Evolutionary conservation across 257 asterid species (phyloP).

Genomic region (Voacanga thouarsii): DNA sequence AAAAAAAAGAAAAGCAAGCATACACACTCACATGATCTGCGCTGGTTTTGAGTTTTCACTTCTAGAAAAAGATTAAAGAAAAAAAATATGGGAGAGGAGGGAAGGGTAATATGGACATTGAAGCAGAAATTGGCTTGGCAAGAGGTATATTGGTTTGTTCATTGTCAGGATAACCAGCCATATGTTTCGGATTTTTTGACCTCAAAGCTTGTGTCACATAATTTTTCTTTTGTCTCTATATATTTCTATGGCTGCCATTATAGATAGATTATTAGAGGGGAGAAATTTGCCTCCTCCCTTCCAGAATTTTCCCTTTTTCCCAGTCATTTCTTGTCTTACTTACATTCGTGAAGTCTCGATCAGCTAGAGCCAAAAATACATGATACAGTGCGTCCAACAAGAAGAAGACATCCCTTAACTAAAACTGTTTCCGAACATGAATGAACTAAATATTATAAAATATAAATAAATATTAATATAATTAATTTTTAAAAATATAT

Average conservation of each 20-base stretch:
- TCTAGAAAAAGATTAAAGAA: not conserved
- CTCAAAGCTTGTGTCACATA: not conserved
- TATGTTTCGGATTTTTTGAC: not conserved
- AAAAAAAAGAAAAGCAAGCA: no score
- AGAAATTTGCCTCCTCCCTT: not conserved
- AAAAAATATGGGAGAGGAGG: no score
- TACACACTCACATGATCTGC: no score
- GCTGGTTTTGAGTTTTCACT: not conserved
- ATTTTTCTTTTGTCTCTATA: not conserved
- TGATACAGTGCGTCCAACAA: no score
- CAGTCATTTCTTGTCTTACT: not conserved
- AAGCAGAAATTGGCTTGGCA: not conserved
- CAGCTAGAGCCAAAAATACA: no score
- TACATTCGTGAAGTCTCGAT: not conserved
- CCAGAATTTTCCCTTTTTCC: not conserved
- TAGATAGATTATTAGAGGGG: not conserved
- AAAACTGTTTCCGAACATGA: no score
- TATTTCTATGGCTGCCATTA: not conserved
- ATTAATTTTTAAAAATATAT: no score
- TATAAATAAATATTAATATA: no score
- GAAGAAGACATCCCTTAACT: no score
- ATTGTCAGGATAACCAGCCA: not conserved
- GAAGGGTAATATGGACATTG: not conserved
- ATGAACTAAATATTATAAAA: no score
- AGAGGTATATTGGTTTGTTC: not conserved